These are phyloP conservation scores for Elsinoe necatrix DNA, from an alignment of 2,329 filamentous ascomycete species.

Conservation along the genomic window DNA sequence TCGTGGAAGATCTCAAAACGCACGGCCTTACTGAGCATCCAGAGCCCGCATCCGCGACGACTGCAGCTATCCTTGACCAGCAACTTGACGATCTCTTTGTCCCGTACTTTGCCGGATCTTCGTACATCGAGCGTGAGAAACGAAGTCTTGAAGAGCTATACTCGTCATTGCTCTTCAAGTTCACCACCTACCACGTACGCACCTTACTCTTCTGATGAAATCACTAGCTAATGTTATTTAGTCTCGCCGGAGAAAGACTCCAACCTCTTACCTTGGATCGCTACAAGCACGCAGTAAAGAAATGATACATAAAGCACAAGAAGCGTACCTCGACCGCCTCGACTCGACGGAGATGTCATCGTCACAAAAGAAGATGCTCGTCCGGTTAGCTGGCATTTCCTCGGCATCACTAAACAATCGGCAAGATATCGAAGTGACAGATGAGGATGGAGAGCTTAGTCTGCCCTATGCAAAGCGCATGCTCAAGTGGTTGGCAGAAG, in stretches of 20 bases:
- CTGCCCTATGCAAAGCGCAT: constrained; percentile 90
- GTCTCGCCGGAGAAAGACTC: constrained; percentile 73
- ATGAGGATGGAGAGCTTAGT: constrained; percentile 77
- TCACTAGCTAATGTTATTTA: constrained; percentile 16
- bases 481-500: constrained; percentile 95
- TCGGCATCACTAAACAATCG: constrained; percentile 58
- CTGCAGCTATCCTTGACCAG: constrained; percentile 60
- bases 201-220: background rate
- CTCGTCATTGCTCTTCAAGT: constrained; percentile 90
- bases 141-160: constrained; percentile 70
- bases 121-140: constrained; percentile 58
- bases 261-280: constrained; percentile 86
- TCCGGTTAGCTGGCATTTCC: constrained; percentile 74
- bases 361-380: constrained; percentile 83
- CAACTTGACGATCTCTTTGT: constrained; percentile 60
- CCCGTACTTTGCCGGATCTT: constrained; percentile 56
- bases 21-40: constrained; percentile 94
- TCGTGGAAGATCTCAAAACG: constrained; percentile 87
- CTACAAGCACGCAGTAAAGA: constrained; percentile 85
- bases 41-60: constrained; percentile 79
- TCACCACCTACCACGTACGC: constrained; percentile 74
- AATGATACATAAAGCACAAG: constrained; percentile 75
- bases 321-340: constrained; percentile 81
- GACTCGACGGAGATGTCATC: constrained; percentile 81
- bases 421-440: constrained; percentile 81